Conservation (phyloP, 129 eudicot genomes). For the Flaveria linearis region DNA sequence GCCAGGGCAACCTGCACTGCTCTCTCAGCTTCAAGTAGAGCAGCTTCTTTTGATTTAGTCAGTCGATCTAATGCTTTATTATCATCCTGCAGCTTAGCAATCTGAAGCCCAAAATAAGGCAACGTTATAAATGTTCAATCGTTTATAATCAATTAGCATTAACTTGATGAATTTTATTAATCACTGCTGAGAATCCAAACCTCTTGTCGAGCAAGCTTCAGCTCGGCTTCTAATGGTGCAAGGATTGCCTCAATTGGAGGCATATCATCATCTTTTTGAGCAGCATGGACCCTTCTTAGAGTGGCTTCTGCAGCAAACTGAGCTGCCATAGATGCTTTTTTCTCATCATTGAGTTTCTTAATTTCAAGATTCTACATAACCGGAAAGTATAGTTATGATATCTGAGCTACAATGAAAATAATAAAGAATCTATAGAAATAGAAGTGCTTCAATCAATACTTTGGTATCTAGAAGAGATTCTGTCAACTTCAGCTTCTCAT, state of each 20-base stretch:
- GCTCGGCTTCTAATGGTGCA: slow-evolving; percentile 92
- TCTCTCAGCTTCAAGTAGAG: slow-evolving; percentile 93
- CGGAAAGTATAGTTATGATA: slow-evolving; percentile 24
- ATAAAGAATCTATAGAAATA: neutral
- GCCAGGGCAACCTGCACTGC: slow-evolving; percentile 89
- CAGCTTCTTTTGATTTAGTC: slow-evolving; percentile 94
- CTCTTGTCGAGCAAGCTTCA: slow-evolving; percentile 86
- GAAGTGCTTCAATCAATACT: slow-evolving; percentile 39
- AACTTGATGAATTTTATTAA: neutral
- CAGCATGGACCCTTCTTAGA: slow-evolving; percentile 93
- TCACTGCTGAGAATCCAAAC: slow-evolving; percentile 34
- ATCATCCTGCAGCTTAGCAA: slow-evolving; percentile 90
- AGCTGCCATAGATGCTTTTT: slow-evolving; percentile 95
- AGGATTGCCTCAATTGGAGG: slow-evolving; percentile 95
- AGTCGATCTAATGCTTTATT: slow-evolving; percentile 90
- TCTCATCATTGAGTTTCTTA: slow-evolving; percentile 88
- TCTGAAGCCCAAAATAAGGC: slow-evolving; percentile 44
- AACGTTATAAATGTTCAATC: slow-evolving; percentile 13
- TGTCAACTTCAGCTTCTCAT: slow-evolving; percentile 80
- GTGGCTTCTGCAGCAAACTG: slow-evolving; percentile 98
- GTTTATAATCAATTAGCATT: slow-evolving; percentile 4
- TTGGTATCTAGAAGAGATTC: slow-evolving; percentile 83
- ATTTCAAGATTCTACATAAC: slow-evolving; percentile 76
- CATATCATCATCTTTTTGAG: slow-evolving; percentile 97
- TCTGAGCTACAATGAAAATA: slow-evolving; percentile 11